Evolutionary conservation across 495 filamentous ascomycete genomes (phyloP).

Genomic region (Penicillium mononematosum): DNA sequence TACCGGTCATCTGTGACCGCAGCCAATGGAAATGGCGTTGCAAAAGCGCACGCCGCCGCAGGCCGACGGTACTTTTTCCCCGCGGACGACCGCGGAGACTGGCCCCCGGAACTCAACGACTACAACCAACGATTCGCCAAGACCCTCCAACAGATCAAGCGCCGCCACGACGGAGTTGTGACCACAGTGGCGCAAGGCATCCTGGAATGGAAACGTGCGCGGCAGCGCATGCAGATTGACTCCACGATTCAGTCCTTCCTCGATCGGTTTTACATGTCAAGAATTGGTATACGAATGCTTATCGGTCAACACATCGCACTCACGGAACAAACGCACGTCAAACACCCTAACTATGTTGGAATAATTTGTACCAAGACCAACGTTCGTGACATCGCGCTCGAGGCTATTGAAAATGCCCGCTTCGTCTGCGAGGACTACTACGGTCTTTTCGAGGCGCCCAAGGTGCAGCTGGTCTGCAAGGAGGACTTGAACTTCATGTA

Average conservation of each 20-base stretch:
- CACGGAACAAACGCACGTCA: conserved; percentile 83
- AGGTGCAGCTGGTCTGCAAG: conserved; percentile 93
- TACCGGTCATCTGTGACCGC: conserved; percentile 69
- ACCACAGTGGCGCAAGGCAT: conserved; percentile 95
- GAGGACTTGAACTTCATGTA: conserved; percentile 98
- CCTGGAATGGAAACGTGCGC: conserved; percentile 92
- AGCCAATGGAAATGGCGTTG: conserved; percentile 50
- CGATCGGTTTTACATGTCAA: conserved; percentile 99
- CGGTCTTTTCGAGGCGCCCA: conserved; percentile 94
- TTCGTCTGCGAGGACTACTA: conserved; percentile 99
- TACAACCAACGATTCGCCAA: conserved; percentile 90
- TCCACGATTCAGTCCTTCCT: conserved; percentile 94
- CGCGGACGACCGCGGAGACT: conserved; percentile 82
- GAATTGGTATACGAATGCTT: conserved; percentile 99
- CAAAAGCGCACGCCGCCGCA: conserved; percentile 31
- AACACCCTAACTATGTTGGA: conserved; percentile 90
- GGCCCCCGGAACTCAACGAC: conserved; percentile 91
- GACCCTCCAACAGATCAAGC: conserved; percentile 86
- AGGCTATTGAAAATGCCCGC: conserved; percentile 96
- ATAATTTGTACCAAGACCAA: conserved; percentile 99
- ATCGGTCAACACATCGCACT: conserved; percentile 97
- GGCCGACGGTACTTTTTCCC: conserved; percentile 84
- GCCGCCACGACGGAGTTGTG: conserved; percentile 93
- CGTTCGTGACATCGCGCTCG: conserved; percentile 89
- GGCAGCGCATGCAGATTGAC: conserved; percentile 97